Evolutionary conservation across 768 basidiomycete species (phyloP).

Genomic region (Cystoderma amianthinum): DNA sequence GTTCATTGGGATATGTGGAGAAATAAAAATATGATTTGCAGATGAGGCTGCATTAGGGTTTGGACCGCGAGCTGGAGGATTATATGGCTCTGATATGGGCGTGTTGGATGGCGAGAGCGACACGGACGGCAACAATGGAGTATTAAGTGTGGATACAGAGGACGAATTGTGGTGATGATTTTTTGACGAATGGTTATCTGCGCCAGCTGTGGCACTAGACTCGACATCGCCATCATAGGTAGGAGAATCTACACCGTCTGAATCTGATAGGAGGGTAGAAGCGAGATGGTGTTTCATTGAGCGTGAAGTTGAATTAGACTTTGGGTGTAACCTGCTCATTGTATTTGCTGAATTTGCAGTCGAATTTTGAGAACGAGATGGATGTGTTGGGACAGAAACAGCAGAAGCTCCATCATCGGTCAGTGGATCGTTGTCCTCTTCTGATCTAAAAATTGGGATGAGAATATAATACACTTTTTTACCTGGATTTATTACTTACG

Average conservation of each 20-base stretch:
- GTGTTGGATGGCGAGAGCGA: constrained; percentile 12
- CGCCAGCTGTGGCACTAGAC: constrained; percentile 59
- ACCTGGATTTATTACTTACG: constrained; percentile 28
- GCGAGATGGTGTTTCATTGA: constrained; percentile 50
- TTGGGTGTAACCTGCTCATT: background rate
- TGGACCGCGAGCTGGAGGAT: constrained; percentile 5
- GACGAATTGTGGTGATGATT: constrained; percentile 35
- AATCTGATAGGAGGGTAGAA: constrained; percentile 52
- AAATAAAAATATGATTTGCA: constrained; percentile 26
- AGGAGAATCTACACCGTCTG: constrained; percentile 75
- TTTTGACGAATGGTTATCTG: constrained; percentile 20
- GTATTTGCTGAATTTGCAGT: constrained; percentile 5
- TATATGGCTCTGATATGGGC: constrained; percentile 15
- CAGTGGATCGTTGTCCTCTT: constrained; percentile 84
- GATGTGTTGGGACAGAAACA: constrained; percentile 34
- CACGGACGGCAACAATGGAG: constrained; percentile 25
- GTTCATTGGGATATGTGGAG: constrained; percentile 14
- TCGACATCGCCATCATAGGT: constrained; percentile 91
- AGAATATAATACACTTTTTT: constrained; percentile 1
- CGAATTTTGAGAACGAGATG: constrained; percentile 15
- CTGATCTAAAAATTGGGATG: constrained; percentile 44
- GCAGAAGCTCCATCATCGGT: constrained; percentile 66
- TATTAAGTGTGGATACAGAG: constrained; percentile 47
- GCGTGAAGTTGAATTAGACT: constrained; percentile 12
- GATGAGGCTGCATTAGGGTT: constrained; percentile 9